A percentile compares a stretch with the other conserved stretches of the same genome.
These are phyloP conservation scores for Talaromyces atroroseus DNA, from an alignment of 2,329 filamentous ascomycete species.

Conservation along the genomic window DNA sequence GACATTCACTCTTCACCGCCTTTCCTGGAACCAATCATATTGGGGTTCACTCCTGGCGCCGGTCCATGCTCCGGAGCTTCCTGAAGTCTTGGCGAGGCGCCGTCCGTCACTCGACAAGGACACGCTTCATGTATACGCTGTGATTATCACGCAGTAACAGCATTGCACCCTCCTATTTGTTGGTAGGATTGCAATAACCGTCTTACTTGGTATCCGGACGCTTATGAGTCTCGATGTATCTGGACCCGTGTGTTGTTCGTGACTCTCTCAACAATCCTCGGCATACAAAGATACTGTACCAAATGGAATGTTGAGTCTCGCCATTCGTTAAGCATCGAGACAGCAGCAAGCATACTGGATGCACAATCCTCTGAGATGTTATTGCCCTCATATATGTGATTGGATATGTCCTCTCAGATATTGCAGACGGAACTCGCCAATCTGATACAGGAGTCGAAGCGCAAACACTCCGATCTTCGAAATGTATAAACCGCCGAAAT, in stretches of 20 bases:
- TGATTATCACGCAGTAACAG: background rate
- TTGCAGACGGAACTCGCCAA: conserved; percentile 82
- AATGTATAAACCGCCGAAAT: conserved; percentile 43
- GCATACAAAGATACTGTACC: background rate
- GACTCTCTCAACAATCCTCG: background rate
- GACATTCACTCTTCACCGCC: background rate
- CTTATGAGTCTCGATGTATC: background rate
- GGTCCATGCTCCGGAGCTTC: background rate
- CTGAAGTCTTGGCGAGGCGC: conserved; percentile 4
- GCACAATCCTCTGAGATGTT: conserved; percentile 7
- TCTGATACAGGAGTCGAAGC: conserved; percentile 90
- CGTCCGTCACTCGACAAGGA: conserved; percentile 5
- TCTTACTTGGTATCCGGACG: background rate
- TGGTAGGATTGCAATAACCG: background rate
- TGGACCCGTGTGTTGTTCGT: background rate
- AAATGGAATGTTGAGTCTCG: conserved; percentile 4
- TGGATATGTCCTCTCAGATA: conserved; percentile 82
- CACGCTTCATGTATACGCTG: conserved; percentile 11
- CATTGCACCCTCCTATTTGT: background rate
- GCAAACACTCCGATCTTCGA: conserved; percentile 85
- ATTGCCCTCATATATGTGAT: conserved; percentile 22
- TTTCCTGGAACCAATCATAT: background rate
- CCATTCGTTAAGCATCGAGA: conserved; percentile 3
- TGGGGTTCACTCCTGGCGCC: background rate
- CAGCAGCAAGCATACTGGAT: conserved; percentile 6